These are phyloP conservation scores for Termitomyces heimii DNA, from an alignment of 768 basidiomycete genomes.

Conservation along the genomic window DNA sequence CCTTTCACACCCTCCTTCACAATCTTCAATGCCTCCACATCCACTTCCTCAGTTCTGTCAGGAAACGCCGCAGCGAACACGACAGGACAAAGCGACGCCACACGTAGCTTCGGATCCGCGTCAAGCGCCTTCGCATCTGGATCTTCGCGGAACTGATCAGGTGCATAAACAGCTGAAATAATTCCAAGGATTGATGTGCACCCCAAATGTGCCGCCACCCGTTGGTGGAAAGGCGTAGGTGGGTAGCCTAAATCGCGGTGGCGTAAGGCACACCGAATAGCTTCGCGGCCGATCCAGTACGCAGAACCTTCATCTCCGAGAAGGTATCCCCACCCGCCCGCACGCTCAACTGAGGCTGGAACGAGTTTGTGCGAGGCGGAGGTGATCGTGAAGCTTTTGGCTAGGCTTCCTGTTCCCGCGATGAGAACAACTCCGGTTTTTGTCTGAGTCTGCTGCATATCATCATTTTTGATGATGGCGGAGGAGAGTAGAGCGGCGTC, in stretches of 20 bases:
- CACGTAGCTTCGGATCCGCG: constrained; percentile 19
- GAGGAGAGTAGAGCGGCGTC: constrained; percentile 23
- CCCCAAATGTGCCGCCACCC: constrained; percentile 15
- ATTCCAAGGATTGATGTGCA: constrained; percentile 15
- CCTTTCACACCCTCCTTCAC: constrained; percentile 11
- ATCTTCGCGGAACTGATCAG: constrained; percentile 9
- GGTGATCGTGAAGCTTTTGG: constrained; percentile 15
- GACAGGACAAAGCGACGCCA: constrained; percentile 17
- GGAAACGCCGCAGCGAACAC: constrained; percentile 18
- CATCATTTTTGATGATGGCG: constrained; percentile 11
- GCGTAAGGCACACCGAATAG: constrained; percentile 15
- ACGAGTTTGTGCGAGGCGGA: constrained; percentile 7
- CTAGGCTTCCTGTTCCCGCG: constrained; percentile 20
- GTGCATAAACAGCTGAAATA: constrained; percentile 18
- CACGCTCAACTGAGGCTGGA: constrained; percentile 12
- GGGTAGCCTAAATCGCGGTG: constrained; percentile 13
- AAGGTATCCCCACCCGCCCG: constrained; percentile 22
- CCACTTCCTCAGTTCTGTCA: not conserved
- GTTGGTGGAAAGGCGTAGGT: constrained; percentile 14
- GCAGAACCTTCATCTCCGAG: constrained; percentile 22
- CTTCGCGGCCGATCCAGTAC: constrained; percentile 19
- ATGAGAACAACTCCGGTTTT: constrained; percentile 18
- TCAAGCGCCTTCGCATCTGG: constrained; percentile 1
- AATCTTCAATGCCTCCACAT: constrained; percentile 17
- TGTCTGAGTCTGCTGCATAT: constrained; percentile 1